Percentiles rank a stretch among this genome's conserved stretches.
These are phyloP conservation scores for Ilex paraguariensis DNA, from an alignment of 305 asterid species.

Conservation along the genomic window DNA sequence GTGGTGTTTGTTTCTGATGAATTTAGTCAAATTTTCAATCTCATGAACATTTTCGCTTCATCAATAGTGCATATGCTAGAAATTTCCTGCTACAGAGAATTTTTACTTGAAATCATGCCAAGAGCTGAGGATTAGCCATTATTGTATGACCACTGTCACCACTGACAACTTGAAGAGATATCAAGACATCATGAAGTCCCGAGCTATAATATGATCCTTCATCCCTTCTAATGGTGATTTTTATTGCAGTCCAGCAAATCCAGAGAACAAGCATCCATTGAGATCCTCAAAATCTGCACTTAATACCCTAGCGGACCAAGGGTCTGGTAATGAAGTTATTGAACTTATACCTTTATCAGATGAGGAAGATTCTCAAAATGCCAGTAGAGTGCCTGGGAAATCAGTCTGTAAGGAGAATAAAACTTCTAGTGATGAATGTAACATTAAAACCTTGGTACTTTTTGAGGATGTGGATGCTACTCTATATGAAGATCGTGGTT, in stretches of 20 bases:
- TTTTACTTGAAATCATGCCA: background rate
- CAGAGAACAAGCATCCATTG: conserved; percentile 31
- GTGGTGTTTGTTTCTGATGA: too few species aligned
- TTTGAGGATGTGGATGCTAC: conserved; percentile 95
- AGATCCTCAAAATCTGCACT: conserved; percentile 29
- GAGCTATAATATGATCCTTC: background rate
- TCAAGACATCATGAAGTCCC: too few species aligned
- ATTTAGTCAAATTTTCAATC: too few species aligned
- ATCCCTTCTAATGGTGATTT: conserved; percentile 14
- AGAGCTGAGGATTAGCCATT: background rate
- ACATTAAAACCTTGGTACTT: conserved; percentile 65
- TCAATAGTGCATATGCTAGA: too few species aligned
- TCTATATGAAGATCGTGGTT: conserved; percentile 82
- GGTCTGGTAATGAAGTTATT: conserved; percentile 41
- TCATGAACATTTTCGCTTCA: too few species aligned
- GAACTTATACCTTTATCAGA: conserved; percentile 42
- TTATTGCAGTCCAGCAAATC: conserved; percentile 49
- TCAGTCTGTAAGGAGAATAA: conserved; percentile 28
- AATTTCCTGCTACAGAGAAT: background rate
- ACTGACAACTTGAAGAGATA: background rate
- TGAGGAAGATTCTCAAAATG: conserved; percentile 41
- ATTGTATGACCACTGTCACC: background rate
- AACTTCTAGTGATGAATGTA: conserved; percentile 33
- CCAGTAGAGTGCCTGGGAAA: conserved; percentile 24
- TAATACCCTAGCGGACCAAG: conserved; percentile 20